Percentiles rank a stretch among this genome's conserved stretches.
These are phyloP conservation scores for Protea cynaroides DNA, from an alignment of 164 flowering plant species.

Conservation along the genomic window DNA sequence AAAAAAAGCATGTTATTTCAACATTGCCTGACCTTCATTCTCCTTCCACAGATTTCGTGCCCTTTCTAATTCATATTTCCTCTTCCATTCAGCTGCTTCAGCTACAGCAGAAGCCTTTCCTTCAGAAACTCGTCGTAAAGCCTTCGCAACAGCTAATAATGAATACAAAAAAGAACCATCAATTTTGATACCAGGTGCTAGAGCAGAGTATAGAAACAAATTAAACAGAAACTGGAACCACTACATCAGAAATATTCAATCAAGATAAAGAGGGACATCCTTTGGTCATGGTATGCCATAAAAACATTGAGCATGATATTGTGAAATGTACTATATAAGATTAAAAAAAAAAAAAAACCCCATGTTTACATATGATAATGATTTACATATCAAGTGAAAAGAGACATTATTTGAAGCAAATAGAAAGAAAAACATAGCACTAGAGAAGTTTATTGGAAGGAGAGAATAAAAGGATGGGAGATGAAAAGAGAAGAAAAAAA, in stretches of 20 bases:
- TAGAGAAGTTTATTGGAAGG: too few relatives aligned
- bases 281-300: background rate
- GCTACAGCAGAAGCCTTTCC: constrained; percentile 96
- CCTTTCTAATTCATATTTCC: constrained; percentile 84
- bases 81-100: constrained; percentile 99
- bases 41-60: constrained; percentile 46
- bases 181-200: background rate
- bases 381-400: too few relatives aligned
- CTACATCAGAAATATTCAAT: background rate
- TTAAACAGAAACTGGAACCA: background rate
- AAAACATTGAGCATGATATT: background rate
- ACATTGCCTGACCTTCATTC: constrained; percentile 46
- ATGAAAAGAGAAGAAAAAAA: too few relatives aligned
- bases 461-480: too few relatives aligned
- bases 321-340: too few relatives aligned
- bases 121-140: constrained; percentile 78
- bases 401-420: too few relatives aligned
- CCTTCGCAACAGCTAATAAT: constrained; percentile 83
- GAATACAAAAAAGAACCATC: constrained; percentile 8
- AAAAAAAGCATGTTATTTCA: constrained; percentile 4
- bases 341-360: too few relatives aligned
- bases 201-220: background rate
- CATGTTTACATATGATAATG: too few relatives aligned
- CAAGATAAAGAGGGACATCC: background rate
- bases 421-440: too few relatives aligned